These are phyloP conservation scores for Diospyros lotus DNA, from an alignment of 148 eudicot species.

Conservation along the genomic window DNA sequence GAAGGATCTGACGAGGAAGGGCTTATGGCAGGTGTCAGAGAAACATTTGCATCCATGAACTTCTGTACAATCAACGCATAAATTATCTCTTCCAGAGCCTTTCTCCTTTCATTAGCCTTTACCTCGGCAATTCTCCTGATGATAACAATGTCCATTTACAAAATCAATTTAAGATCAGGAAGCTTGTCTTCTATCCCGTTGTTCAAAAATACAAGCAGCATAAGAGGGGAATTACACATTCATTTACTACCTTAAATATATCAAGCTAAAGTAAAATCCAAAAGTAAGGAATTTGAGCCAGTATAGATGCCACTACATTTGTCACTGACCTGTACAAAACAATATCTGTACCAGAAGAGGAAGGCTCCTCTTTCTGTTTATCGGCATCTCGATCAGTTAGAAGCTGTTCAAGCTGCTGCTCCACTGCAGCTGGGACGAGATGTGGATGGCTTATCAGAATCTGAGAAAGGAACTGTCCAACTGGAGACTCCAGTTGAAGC, in stretches of 20 bases:
- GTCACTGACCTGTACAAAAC: constrained; percentile 71
- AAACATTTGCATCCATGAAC: constrained; percentile 79
- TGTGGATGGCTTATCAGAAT: constrained; percentile 86
- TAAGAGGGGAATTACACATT: neutral
- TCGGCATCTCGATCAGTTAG: constrained; percentile 70
- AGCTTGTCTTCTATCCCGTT: neutral
- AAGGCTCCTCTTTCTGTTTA: constrained; percentile 60
- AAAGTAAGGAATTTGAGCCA: neutral
- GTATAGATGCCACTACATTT: neutral
- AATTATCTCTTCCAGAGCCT: constrained; percentile 78
- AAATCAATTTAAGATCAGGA: neutral
- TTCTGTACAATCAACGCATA: constrained; percentile 86
- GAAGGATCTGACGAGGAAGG: constrained; percentile 49
- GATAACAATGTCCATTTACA: neutral
- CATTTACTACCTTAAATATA: too few species aligned
- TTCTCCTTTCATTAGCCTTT: constrained; percentile 79
- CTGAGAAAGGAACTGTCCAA: constrained; percentile 84
- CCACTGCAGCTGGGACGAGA: constrained; percentile 91
- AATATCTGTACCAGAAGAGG: constrained; percentile 70
- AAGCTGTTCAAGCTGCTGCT: constrained; percentile 94
- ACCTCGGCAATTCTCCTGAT: constrained; percentile 94
- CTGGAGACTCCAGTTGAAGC: constrained; percentile 85
- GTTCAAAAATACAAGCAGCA: neutral
- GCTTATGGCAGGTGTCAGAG: constrained; percentile 57
- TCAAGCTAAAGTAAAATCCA: neutral